Conservation (phyloP, 2,329 filamentous ascomycete genomes). For the Paraphaeosphaeria minitans region DNA sequence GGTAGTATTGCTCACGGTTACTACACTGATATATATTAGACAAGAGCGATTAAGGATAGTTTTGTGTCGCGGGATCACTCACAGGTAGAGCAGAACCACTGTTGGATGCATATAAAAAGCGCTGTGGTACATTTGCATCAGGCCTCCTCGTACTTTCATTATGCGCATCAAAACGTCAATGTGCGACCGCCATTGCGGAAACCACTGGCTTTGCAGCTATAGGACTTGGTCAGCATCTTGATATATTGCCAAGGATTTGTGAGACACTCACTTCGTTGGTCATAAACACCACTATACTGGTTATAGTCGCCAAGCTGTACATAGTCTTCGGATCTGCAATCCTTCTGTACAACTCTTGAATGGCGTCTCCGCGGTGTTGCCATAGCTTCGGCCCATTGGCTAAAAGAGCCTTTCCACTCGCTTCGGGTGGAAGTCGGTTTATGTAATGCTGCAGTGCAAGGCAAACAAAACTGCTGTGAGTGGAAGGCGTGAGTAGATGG, state of each 20-base stretch:
- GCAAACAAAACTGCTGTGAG: constrained; percentile 37
- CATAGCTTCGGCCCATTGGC: constrained; percentile 29
- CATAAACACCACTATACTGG: constrained; percentile 37
- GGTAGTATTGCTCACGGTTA: constrained; percentile 32
- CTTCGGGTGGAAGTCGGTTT: constrained; percentile 20
- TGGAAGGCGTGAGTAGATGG: constrained; percentile 35
- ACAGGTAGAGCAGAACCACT: constrained; percentile 35
- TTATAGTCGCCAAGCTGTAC: constrained; percentile 32
- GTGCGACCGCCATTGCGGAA: constrained; percentile 35
- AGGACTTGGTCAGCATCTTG: not conserved
- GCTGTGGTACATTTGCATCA: constrained; percentile 22
- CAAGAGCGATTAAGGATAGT: not conserved
- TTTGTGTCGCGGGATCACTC: constrained; percentile 5
- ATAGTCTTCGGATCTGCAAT: constrained; percentile 32
- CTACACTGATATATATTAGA: constrained; percentile 23
- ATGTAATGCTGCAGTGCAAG: constrained; percentile 34
- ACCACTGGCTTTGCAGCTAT: constrained; percentile 32
- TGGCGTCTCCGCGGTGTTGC: constrained; percentile 36
- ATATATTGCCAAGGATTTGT: not conserved
- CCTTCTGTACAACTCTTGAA: constrained; percentile 29
- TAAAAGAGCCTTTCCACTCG: constrained; percentile 14
- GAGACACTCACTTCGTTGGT: constrained; percentile 30
- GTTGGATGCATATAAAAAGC: constrained; percentile 25
- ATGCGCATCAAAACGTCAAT: constrained; percentile 32
- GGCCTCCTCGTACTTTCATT: constrained; percentile 36